Conservation (phyloP, 2,329 filamentous ascomycete species). For the Aspergillus ustus region DNA sequence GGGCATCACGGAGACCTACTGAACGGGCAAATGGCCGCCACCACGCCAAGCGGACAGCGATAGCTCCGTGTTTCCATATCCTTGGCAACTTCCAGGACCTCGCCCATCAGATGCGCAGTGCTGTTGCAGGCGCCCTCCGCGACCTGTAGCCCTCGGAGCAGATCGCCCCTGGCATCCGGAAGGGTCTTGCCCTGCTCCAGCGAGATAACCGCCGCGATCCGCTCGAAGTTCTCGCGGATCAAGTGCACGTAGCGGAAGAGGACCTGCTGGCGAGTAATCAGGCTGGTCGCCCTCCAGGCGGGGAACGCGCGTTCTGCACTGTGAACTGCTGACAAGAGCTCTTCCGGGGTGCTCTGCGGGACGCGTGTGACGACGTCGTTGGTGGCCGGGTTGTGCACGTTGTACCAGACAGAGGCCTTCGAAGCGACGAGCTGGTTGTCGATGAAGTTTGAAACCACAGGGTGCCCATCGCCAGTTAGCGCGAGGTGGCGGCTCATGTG, state of each 20-base stretch:
- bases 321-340: conserved; percentile 65
- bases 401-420: too few relatives aligned
- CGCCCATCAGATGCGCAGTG: conserved; percentile 67
- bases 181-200: conserved; percentile 72
- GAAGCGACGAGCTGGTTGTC: too few relatives aligned
- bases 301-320: conserved; percentile 65
- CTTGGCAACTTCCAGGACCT: conserved; percentile 71
- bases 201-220: conserved; percentile 67
- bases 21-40: conserved; percentile 69
- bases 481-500: too few relatives aligned
- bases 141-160: conserved; percentile 68
- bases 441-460: too few relatives aligned
- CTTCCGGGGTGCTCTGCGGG: conserved; percentile 67
- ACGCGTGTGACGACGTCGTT: conserved; percentile 70
- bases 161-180: conserved; percentile 69
- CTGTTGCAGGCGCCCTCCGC: conserved; percentile 71
- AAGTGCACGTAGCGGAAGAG: conserved; percentile 69
- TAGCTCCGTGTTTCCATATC: conserved; percentile 73
- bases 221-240: conserved; percentile 68
- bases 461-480: too few relatives aligned
- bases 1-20: conserved; percentile 48
- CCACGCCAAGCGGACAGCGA: conserved; percentile 67
- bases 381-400: conserved; percentile 58
- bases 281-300: conserved; percentile 63
- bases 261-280: conserved; percentile 65